phyloP scores from a whole-genome alignment of 2,329 filamentous ascomycete genomes.

The Thyridium curvatum region DNA sequence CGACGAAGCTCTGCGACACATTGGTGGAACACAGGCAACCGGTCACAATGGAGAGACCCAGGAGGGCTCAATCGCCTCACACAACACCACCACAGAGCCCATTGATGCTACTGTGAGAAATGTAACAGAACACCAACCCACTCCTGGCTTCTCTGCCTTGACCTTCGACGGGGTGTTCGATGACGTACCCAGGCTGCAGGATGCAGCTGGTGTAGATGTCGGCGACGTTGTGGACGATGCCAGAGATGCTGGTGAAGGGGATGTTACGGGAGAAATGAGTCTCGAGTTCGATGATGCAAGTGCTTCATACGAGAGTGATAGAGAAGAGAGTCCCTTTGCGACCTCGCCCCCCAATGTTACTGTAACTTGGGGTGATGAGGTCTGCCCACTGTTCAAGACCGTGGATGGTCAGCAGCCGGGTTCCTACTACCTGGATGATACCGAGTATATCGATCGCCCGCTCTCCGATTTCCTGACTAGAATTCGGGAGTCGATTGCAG shows the following conservation, averaged over 20 bases:
- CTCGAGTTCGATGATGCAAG: neutral
- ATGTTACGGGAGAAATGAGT: neutral
- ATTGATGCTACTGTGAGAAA: too few species aligned
- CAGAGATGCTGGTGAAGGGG: neutral
- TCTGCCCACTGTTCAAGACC: constrained; percentile 24
- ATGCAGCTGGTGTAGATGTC: neutral
- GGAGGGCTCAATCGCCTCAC: too few species aligned
- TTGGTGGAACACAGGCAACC: constrained; percentile 9
- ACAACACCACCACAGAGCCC: too few species aligned
- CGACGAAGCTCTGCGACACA: neutral
- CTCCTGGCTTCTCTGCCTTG: too few species aligned
- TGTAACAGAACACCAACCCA: too few species aligned
- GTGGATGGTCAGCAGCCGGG: constrained; percentile 28
- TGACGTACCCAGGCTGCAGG: too few species aligned
- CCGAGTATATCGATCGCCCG: constrained; percentile 32
- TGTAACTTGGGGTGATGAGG: constrained; percentile 22
- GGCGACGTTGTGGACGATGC: neutral
- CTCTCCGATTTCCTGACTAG: constrained; percentile 37
- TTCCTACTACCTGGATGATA: constrained; percentile 39
- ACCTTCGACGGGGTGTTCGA: too few species aligned
- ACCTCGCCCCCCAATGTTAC: constrained; percentile 15
- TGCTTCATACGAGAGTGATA: constrained; percentile 1
- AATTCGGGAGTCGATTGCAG: constrained; percentile 37
- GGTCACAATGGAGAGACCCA: constrained; percentile 23
- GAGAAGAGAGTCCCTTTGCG: constrained; percentile 9